Base-by-base conservation (phyloP, 2,329 filamentous ascomycete species). In the Rhinocladiella mackenziei region DNA sequence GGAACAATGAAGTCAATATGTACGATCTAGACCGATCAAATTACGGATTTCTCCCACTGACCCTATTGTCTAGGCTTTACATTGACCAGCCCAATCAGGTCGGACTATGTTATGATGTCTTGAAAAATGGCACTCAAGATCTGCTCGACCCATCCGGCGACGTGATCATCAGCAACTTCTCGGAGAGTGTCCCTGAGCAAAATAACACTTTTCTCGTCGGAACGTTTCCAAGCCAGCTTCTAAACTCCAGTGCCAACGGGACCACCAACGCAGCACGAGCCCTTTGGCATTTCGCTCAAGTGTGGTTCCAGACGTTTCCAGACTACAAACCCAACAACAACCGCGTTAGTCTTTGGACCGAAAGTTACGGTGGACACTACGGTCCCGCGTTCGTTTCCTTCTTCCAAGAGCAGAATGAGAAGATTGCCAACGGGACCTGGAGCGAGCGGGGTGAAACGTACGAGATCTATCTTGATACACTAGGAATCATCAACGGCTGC, bases 1-100 rank as follows among this genome's bases (percentile, higher is more conserved):
- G 79, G 77, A 80, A 77, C 46, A 76, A 77, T 51, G 72, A 76
- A 17, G 75, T 74, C 47, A 84, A 84, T 53, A 77, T 84, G 72
- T n/a, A n/a, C n/a, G n/a, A n/a, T n/a, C n/a, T n/a, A n/a, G n/a
- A n/a, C n/a, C n/a, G n/a, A n/a, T n/a, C n/a, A n/a, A n/a, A n/a
- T n/a, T n/a, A n/a, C n/a, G n/a, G n/a, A n/a, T n/a, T n/a, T n/a
- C n/a, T n/a, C n/a, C n/a, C n/a, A n/a, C n/a, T n/a, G n/a, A n/a
- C n/a, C n/a, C n/a, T n/a, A n/a, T n/a, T n/a, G n/a, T n/a, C n/a
- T n/a, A n/a, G n/a, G n/a, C 73, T 86, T 5, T 86, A 82, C 61
- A 75, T 86, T 53, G 81, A 86, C 54, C 76, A 85, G 59, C 83
- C 77, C 8, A 72, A 70, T 9, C 72, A 76, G 35, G 72, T 77